Base-by-base conservation (phyloP, 352 stramenopile species). In the Globisporangium solare region DNA sequence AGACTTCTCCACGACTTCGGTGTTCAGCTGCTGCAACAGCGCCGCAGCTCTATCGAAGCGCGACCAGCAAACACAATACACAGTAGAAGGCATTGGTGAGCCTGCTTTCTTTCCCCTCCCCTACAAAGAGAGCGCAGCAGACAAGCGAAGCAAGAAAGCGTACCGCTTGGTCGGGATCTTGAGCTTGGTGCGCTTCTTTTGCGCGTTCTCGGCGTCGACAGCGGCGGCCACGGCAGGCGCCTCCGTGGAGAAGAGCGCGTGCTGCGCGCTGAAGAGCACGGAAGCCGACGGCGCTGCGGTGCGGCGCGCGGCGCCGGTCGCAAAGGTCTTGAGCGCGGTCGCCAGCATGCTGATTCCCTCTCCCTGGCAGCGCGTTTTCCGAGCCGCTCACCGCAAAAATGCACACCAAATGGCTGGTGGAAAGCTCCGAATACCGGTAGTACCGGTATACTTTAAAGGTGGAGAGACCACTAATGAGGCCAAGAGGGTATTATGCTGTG, bases 131-230 rank as follows among this genome's bases (percentile, higher is more conserved):
- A 11, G 15, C 13, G 22, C 20, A 47, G 47, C 40, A 20, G 11
- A 47, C 12, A 53, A 20, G n/a, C 10, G 5, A 2, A 43, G 7
- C 12, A 43, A n/a, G 10, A 31, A 4, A 51, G n/a, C 64, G 42
- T 43, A 81, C 71, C 81, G 70, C 61, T 91, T 91, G 50, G 77
- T 89, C 20, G 81, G 78, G 60, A 86, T 86, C 63, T 91, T 91
- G 60, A 91, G 81, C 65, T 91, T 91, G n/a, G 66, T 78, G 58
- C 68, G 73, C 68, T 83, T 83, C 42, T 57, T 57, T 51, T 64
- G 42, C 51, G 56, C 63, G 43, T 71, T 52, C 47, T 66, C 55
- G 8, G 42, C 57, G 32, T 56, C 53, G 3, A 58, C 49, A n/a
- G 51, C 52, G 6, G 32, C 40, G 17, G 65, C n/a, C 14, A 59